Evolutionary conservation across 495 filamentous ascomycete species (phyloP).

Genomic region (Daldinia concentrica): DNA sequence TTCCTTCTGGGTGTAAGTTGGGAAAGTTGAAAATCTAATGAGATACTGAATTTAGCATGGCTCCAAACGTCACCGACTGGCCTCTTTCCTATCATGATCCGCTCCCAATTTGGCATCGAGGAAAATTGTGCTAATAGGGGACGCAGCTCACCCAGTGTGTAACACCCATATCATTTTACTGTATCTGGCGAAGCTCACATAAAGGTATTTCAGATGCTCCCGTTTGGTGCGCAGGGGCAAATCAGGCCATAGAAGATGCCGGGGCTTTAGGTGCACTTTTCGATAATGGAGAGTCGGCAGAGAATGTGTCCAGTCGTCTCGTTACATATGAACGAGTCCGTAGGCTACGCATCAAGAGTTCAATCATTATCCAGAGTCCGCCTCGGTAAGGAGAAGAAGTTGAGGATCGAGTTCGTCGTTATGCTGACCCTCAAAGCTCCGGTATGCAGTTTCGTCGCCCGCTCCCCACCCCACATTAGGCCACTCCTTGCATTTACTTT

Average conservation of each 20-base stretch:
- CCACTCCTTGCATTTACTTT: neutral
- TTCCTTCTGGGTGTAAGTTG: neutral
- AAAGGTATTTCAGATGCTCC: slow-evolving; percentile 22
- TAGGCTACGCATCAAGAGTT: slow-evolving; percentile 17
- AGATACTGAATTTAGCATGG: slow-evolving; percentile 26
- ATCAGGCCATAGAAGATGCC: slow-evolving; percentile 25
- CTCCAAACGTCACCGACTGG: slow-evolving; percentile 53
- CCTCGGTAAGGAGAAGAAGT: slow-evolving; percentile 15
- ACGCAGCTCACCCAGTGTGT: slow-evolving; percentile 54
- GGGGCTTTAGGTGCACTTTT: slow-evolving; percentile 21
- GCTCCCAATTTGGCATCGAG: slow-evolving; percentile 45
- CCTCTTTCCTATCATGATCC: slow-evolving; percentile 49
- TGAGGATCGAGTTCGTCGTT: slow-evolving; percentile 18
- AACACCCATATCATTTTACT: neutral
- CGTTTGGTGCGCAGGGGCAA: slow-evolving; percentile 27
- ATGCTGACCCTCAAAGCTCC: slow-evolving; percentile 23
- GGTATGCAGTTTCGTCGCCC: slow-evolving; percentile 10
- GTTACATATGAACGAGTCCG: slow-evolving; percentile 11
- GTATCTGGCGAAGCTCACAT: neutral
- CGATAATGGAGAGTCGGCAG: neutral
- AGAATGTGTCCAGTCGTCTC: slow-evolving; percentile 4
- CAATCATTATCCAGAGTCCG: slow-evolving; percentile 20
- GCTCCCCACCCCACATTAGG: neutral
- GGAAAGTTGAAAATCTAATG: neutral
- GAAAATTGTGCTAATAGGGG: slow-evolving; percentile 53